A percentile compares a stretch with the other conserved stretches of the same genome.
Evolutionary conservation across 257 asterid species (phyloP).

Genomic region (Primulina eburnea): DNA sequence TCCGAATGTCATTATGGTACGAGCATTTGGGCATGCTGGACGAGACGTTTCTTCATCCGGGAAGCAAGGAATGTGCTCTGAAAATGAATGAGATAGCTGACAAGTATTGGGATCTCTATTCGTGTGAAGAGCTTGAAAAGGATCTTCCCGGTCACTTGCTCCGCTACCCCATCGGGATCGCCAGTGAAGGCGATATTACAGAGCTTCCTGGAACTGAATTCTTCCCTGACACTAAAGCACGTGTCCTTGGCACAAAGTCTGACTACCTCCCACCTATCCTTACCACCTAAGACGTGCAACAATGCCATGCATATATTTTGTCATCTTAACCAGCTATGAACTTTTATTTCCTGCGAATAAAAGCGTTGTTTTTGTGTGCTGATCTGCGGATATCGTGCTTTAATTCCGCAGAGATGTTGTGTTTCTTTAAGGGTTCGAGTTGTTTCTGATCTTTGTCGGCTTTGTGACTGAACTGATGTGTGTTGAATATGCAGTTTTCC

Average conservation of each 20-base stretch:
- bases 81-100: conserved; percentile 71
- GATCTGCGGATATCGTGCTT: conserved; percentile 17
- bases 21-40: conserved; percentile 94
- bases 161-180: conserved; percentile 72
- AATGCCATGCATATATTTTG: neutral
- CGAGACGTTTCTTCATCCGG: conserved; percentile 60
- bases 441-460: neutral
- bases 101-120: conserved; percentile 77
- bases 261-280: conserved; percentile 92
- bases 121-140: conserved; percentile 61
- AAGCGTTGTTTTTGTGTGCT: conserved; percentile 1
- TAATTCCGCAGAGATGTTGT: conserved; percentile 10
- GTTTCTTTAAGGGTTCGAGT: neutral
- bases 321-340: conserved; percentile 2
- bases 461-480: conserved; percentile 10
- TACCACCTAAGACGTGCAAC: conserved; percentile 48
- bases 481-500: conserved; percentile 1
- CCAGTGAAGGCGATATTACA: conserved; percentile 61
- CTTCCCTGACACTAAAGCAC: conserved; percentile 95
- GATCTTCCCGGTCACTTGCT: conserved; percentile 96
- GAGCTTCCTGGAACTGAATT: conserved; percentile 82
- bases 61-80: conserved; percentile 59
- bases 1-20: conserved; percentile 90
- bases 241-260: conserved; percentile 67
- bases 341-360: conserved; percentile 17